Evolutionary conservation across 2,329 filamentous ascomycete genomes (phyloP), one percentile per base, ranked within the genome.

Genomic region (Akanthomyces muscarius): DNA sequence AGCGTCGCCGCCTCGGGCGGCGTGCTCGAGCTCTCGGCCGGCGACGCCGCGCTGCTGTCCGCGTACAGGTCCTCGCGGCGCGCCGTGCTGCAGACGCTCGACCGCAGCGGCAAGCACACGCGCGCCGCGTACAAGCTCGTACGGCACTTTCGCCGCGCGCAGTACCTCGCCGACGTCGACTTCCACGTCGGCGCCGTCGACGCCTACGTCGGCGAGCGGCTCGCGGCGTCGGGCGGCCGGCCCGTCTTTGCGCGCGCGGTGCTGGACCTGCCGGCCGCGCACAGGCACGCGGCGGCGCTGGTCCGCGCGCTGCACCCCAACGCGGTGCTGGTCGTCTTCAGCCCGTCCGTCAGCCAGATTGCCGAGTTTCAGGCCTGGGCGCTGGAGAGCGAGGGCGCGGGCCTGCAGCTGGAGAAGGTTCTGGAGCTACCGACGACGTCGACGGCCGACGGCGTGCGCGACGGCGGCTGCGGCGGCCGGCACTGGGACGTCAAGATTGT

Each of bases 271-370:
- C 90, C 91, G 0, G 81, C 80, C 36, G 82, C 87, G 2, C 79
- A 90, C 59, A 74, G 76, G 13, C 70, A 76, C 36, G 74, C 76
- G 1, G 74, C 75, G 1, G 76, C 77, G 30, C 77, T 88, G 25
- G 76, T 82, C 5, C 71, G 79, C n/a, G 84, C 86, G 16, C 74
- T 95, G 60, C 83, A 83, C 45, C 80, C 83, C 1, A 84, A 89
- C 69, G 90, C 87, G 0, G 77, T 84, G 10, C 77, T 94, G 38
- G 79, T 89, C 16, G 80, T 92, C 1, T 95, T 92, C 76, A 87
- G 86, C 66, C 91, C 91, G 0, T 91, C 86, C 68, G 86, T 95
- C 64, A 92, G 90, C 11, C 91, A 94, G 73, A 89, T 94, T 62
- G 86, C 82, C 47, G 82, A 86, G 5, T 89, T 88, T 64, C 70